A percentile compares a stretch with the other conserved stretches of the same genome.
phyloP scores from a whole-genome alignment of 805 yeast genomes.

The Dipodascus geniculatus region DNA sequence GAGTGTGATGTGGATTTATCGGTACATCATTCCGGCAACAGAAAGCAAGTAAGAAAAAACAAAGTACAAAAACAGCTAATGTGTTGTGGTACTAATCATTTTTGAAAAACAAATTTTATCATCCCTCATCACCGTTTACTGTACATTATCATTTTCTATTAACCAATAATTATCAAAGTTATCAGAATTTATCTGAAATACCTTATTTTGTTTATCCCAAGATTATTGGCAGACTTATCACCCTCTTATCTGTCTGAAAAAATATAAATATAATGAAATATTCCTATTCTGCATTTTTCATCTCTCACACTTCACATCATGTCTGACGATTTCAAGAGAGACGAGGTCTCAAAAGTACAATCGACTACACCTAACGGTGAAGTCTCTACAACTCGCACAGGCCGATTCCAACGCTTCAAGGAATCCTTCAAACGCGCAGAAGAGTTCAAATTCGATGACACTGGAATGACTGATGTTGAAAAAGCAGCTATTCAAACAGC shows the following conservation, averaged over 20 bases:
- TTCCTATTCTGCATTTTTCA: not conserved
- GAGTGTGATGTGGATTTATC: not conserved
- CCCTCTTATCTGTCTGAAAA: no score
- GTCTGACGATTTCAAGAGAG: not conserved
- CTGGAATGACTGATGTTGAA: slow-evolving; percentile 26
- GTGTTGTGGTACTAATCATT: no score
- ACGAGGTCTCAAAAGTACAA: not conserved
- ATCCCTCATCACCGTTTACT: no score
- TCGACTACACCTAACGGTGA: not conserved
- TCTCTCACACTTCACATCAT: not conserved
- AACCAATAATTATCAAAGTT: no score
- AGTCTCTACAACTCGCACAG: slow-evolving; percentile 1
- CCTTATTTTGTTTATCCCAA: no score
- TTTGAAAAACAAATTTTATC: no score
- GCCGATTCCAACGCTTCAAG: slow-evolving; percentile 25
- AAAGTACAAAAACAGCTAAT: no score
- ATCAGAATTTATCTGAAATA: not conserved
- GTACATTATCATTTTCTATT: no score
- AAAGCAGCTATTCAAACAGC: slow-evolving; percentile 34
- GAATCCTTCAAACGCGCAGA: slow-evolving; percentile 34
- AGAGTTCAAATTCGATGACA: slow-evolving; percentile 24
- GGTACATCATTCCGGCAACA: not conserved
- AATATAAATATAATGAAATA: not conserved
- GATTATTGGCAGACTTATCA: no score
- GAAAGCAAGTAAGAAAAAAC: no score